These are phyloP conservation scores for Boletus subcaerulescens DNA, from an alignment of 768 basidiomycete genomes.

Conservation along the genomic window DNA sequence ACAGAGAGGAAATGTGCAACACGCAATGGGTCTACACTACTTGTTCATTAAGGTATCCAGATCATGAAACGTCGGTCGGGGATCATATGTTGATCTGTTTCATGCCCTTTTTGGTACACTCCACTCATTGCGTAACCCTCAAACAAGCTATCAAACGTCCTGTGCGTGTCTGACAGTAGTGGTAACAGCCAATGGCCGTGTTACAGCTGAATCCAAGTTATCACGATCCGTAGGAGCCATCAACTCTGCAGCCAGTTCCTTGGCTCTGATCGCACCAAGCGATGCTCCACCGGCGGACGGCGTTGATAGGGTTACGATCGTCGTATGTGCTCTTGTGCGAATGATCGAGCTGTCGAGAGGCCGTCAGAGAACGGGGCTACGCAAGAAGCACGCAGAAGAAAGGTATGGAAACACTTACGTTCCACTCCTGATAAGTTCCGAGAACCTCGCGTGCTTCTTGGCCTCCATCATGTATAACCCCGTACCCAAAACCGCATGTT, in stretches of 20 bases:
- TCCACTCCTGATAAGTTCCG: conserved; percentile 53
- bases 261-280: conserved; percentile 61
- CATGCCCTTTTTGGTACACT: not conserved
- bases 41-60: no score
- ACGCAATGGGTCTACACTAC: no score
- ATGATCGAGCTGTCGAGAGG: conserved; percentile 28
- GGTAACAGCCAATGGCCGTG: not conserved
- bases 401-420: conserved; percentile 36
- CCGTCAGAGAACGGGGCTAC: not conserved
- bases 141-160: conserved; percentile 1
- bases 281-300: conserved; percentile 17
- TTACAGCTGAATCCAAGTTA: not conserved
- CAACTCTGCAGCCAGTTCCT: conserved; percentile 56
- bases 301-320: conserved; percentile 20
- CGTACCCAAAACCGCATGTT: conserved; percentile 41
- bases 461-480: conserved; percentile 60
- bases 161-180: not conserved
- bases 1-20: no score
- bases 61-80: no score
- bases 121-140: not conserved
- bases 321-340: conserved; percentile 37
- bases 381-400: conserved; percentile 6
- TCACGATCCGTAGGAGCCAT: conserved; percentile 3
- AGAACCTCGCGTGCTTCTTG: conserved; percentile 47
- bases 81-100: not conserved